Conservation (phyloP, 441 rosid genomes). For the Gossypium schwendimanii region DNA sequence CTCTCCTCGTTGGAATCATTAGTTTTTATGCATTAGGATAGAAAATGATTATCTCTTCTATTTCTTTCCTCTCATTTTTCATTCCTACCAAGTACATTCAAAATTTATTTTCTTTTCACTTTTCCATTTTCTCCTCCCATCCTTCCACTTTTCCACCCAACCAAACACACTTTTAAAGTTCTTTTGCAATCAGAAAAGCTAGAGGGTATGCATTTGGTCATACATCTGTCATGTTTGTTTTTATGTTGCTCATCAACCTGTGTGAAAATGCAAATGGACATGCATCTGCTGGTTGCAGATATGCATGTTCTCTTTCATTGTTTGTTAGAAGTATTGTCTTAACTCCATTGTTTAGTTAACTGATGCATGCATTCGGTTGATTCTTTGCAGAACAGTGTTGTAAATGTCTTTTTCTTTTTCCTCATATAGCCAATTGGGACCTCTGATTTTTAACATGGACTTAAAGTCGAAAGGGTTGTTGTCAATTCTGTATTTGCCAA, state of each 20-base stretch:
- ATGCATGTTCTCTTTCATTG: neutral
- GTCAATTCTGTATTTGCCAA: conserved; percentile 2
- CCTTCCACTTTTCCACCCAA: no score
- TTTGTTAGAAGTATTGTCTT: neutral
- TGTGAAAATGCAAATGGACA: neutral
- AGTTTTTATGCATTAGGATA: no score
- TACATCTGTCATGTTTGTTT: neutral
- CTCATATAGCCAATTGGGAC: conserved; percentile 20
- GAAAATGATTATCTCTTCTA: no score
- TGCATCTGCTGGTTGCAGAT: neutral
- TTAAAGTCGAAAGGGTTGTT: conserved; percentile 8
- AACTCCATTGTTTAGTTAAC: neutral
- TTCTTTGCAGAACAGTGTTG: conserved; percentile 34
- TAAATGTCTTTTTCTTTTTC: conserved; percentile 23
- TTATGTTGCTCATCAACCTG: neutral
- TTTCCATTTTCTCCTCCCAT: no score
- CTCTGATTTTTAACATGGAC: conserved; percentile 19
- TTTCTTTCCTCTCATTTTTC: no score
- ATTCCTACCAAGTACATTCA: no score
- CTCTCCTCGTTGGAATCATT: no score
- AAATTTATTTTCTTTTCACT: no score
- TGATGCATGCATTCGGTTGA: neutral
- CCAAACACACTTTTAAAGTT: neutral
- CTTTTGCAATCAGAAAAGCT: neutral
- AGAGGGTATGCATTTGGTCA: neutral